Evolutionary conservation across 169 alveolate species (phyloP).

Genomic region (Cryptosporidium viatorum): DNA sequence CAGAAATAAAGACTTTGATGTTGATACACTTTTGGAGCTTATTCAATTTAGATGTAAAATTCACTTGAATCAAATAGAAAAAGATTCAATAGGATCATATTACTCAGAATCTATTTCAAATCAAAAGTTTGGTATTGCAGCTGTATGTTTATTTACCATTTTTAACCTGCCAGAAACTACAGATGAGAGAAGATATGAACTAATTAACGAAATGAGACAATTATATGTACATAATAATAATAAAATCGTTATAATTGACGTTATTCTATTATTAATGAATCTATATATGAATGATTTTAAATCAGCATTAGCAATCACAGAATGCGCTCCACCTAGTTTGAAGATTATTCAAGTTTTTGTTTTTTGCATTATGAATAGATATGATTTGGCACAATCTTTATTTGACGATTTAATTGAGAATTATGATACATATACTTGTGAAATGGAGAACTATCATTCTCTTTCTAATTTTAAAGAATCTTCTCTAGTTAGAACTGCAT

Average conservation of each 20-base stretch:
- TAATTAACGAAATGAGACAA: conserved; percentile 37
- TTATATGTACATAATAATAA: conserved; percentile 23
- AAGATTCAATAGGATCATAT: conserved; percentile 26
- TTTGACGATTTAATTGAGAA: conserved; percentile 47
- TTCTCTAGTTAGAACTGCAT: conserved; percentile 37
- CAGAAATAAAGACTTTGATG: conserved; percentile 18
- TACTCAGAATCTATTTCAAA: conserved; percentile 16
- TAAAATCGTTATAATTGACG: conserved; percentile 3
- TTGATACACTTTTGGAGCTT: conserved; percentile 18
- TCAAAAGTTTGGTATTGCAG: conserved; percentile 62
- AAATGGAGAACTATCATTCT: background rate
- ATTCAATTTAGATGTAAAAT: conserved; percentile 37
- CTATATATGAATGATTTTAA: conserved; percentile 15
- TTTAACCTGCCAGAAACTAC: conserved; percentile 39
- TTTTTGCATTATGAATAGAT: conserved; percentile 53
- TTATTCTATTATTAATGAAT: conserved; percentile 25
- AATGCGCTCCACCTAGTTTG: conserved; percentile 9
- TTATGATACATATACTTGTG: conserved; percentile 16
- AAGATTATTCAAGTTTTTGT: conserved; percentile 55
- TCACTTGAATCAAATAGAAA: conserved; percentile 36
- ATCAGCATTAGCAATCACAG: conserved; percentile 48
- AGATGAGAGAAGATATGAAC: conserved; percentile 38
- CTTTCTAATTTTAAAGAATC: conserved; percentile 55
- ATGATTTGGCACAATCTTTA: conserved; percentile 39
- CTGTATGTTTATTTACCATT: conserved; percentile 28